A percentile compares a stretch with the other conserved stretches of the same genome.
Conservation (phyloP, 345 rosid species). For the Eucalyptus marginata region DNA sequence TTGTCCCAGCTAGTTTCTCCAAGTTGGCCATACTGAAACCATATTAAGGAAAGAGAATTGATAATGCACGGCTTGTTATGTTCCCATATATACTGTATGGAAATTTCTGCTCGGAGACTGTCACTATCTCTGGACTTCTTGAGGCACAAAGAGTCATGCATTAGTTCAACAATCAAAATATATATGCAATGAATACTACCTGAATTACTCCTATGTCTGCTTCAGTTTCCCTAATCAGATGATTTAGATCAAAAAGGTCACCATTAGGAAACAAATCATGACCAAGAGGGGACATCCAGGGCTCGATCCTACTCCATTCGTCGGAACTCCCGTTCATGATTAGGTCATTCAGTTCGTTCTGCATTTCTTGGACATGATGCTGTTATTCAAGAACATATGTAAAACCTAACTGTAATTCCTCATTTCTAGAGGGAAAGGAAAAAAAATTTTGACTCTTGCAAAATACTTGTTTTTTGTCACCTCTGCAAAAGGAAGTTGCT, state of each 20-base stretch:
- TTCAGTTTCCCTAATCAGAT: neutral
- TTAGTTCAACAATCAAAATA: neutral
- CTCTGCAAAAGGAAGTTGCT: neutral
- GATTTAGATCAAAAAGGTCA: fast-evolving
- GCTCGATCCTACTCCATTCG: neutral
- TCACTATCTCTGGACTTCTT: neutral
- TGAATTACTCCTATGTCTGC: neutral
- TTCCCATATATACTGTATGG: neutral
- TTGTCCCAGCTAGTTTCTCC: neutral
- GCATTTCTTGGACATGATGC: neutral
- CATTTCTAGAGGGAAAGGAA: neutral
- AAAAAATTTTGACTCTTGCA: neutral
- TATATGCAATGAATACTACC: neutral
- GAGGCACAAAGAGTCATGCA: neutral
- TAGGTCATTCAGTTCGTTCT: neutral
- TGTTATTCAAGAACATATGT: neutral
- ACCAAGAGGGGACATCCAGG: neutral
- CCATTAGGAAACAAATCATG: neutral
- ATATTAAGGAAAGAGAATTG: neutral
- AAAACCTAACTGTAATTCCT: neutral
- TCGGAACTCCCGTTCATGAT: neutral
- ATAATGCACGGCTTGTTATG: neutral
- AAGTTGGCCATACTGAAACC: neutral
- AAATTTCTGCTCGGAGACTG: neutral
- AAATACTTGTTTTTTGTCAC: neutral